These are phyloP conservation scores for Lepidium aucheri DNA, from an alignment of 345 rosid genomes.

Conservation along the genomic window DNA sequence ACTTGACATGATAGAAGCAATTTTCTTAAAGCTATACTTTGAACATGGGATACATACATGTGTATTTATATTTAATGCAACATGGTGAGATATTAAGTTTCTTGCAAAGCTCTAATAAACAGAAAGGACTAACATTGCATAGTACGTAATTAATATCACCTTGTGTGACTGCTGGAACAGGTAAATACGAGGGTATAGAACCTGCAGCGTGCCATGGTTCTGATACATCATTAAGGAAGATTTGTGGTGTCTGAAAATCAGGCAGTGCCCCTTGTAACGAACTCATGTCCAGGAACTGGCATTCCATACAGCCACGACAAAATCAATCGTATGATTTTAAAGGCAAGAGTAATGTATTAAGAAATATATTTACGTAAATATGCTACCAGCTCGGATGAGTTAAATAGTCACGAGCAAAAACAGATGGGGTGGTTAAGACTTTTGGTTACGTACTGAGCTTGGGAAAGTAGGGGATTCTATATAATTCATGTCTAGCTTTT, in stretches of 20 bases:
- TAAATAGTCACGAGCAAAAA: not conserved
- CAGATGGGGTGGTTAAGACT: not conserved
- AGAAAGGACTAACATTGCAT: not conserved
- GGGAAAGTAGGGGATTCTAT: not conserved
- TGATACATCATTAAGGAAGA: constrained; percentile 39
- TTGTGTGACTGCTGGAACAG: constrained; percentile 45
- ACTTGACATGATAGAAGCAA: not conserved
- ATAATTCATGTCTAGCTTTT: not conserved
- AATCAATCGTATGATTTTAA: not conserved
- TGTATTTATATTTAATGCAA: not conserved
- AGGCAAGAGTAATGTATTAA: constrained; percentile 1
- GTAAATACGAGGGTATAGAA: constrained; percentile 16
- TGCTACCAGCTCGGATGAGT: not conserved
- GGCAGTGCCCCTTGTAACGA: constrained; percentile 71
- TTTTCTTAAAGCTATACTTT: not conserved
- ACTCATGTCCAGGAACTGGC: constrained; percentile 80
- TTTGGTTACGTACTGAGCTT: not conserved
- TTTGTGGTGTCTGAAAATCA: constrained; percentile 35
- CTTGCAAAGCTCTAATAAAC: not conserved
- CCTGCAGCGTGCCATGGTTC: constrained; percentile 51
- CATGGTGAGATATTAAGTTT: not conserved
- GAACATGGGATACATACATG: not conserved
- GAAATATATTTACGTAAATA: not conserved
- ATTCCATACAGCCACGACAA: constrained; percentile 11
- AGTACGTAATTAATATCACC: constrained; percentile 31